Evolutionary conservation across 2,329 filamentous ascomycete genomes (phyloP).

Genomic region (Paecilomyces sp.): DNA sequence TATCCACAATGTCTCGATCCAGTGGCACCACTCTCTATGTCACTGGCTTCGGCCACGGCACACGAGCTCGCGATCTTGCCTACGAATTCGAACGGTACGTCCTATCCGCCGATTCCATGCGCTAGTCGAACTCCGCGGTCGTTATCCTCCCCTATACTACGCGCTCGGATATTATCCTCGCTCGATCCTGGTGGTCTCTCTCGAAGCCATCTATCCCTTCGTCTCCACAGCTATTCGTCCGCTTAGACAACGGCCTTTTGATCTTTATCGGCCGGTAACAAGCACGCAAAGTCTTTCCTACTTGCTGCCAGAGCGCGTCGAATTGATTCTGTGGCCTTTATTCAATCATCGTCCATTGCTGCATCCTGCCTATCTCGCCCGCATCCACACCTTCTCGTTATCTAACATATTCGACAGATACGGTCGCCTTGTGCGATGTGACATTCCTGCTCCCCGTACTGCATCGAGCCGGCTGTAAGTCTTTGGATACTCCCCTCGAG

Average conservation of each 20-base stretch:
- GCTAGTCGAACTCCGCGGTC: conserved; percentile 34
- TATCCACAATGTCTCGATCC: conserved; percentile 73
- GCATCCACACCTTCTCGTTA: background rate
- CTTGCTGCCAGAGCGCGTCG: background rate
- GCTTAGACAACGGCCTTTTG: conserved; percentile 1
- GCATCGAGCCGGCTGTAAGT: conserved; percentile 93
- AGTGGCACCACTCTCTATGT: conserved; percentile 89
- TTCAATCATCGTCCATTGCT: background rate
- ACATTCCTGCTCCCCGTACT: conserved; percentile 92
- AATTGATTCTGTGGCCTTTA: background rate
- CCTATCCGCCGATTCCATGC: conserved; percentile 43
- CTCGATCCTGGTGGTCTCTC: conserved; percentile 18
- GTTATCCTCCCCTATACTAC: conserved; percentile 15
- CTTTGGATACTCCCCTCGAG: conserved; percentile 18
- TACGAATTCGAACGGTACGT: conserved; percentile 99
- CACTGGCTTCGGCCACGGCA: conserved; percentile 97
- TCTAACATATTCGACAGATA: conserved; percentile 59
- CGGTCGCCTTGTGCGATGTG: conserved; percentile 93
- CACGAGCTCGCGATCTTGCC: conserved; percentile 95
- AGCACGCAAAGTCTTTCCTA: background rate
- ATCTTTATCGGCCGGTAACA: background rate
- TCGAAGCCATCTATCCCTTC: conserved; percentile 10
- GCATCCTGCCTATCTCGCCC: conserved; percentile 8
- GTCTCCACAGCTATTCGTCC: conserved; percentile 4
- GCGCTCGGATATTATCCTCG: conserved; percentile 24